Conservation (phyloP, 148 eudicot species). For the Heliamphora exappendiculata region DNA sequence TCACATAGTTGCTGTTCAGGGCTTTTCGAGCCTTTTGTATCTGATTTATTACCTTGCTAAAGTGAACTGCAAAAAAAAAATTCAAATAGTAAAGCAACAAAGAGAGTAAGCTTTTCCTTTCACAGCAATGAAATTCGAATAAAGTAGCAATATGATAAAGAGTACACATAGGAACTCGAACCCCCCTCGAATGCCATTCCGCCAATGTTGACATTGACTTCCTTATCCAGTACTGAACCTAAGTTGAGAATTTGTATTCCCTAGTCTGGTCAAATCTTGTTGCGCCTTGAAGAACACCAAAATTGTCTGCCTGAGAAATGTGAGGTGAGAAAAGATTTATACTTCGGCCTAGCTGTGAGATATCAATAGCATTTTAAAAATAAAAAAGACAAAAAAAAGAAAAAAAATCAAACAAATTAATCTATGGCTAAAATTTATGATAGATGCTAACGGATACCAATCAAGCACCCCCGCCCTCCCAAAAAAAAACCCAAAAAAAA, state of each 20-base stretch:
- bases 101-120: not conserved
- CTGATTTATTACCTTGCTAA: constrained; percentile 58
- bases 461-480: not conserved
- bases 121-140: not conserved
- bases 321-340: not conserved
- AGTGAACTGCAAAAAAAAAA: constrained; percentile 37
- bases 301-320: constrained; percentile 61
- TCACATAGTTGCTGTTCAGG: constrained; percentile 44
- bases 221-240: constrained; percentile 85
- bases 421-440: not conserved
- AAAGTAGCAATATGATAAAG: not conserved
- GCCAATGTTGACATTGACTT: constrained; percentile 69
- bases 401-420: too few relatives aligned
- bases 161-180: constrained; percentile 64
- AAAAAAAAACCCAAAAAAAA: too few relatives aligned
- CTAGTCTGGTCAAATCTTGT: constrained; percentile 76
- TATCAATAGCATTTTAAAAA: not conserved
- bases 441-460: not conserved
- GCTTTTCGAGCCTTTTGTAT: constrained; percentile 67
- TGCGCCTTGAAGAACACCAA: constrained; percentile 85
- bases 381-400: too few relatives aligned
- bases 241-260: constrained; percentile 80
- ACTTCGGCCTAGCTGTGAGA: not conserved
- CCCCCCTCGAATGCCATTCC: constrained; percentile 64
- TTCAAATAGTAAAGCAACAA: not conserved